Percentiles rank a stretch among this genome's conserved stretches.
phyloP scores from a whole-genome alignment of 1,284 basidiomycete species.

The Cryptococcus maquisensis region DNA sequence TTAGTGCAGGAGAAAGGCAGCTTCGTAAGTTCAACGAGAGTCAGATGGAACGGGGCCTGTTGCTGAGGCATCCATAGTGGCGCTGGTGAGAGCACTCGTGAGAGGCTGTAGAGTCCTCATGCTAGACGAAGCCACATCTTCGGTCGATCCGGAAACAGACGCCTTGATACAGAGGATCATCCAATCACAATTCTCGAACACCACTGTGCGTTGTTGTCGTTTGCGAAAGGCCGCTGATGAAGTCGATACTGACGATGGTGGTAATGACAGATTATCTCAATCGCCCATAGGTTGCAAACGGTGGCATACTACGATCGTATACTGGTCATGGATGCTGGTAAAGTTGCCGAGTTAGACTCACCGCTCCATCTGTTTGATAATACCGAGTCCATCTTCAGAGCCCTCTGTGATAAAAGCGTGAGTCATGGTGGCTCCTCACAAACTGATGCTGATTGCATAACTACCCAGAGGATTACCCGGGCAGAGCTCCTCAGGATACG shows the following conservation, averaged over 20 bases:
- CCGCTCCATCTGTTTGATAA: not conserved
- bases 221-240: not conserved
- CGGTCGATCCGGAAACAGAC: conserved; percentile 75
- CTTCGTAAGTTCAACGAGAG: conserved; percentile 14
- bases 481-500: no score
- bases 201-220: conserved; percentile 21
- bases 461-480: no score
- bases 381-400: not conserved
- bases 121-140: conserved; percentile 53
- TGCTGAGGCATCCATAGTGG: conserved; percentile 43
- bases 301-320: conserved; percentile 53
- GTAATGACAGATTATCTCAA: conserved; percentile 55
- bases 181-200: conserved; percentile 59
- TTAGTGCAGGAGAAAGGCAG: conserved; percentile 55
- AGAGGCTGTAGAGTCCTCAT: conserved; percentile 66
- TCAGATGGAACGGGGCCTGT: not conserved
- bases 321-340: conserved; percentile 42
- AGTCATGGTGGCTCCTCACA: not conserved
- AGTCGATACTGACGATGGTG: not conserved
- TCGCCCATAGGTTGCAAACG: conserved; percentile 70
- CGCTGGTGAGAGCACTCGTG: conserved; percentile 65
- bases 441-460: no score
- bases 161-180: conserved; percentile 70
- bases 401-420: not conserved
- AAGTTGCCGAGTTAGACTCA: conserved; percentile 21